Base-by-base conservation (phyloP, 495 filamentous ascomycete genomes). In the Neurospora intermedia region DNA sequence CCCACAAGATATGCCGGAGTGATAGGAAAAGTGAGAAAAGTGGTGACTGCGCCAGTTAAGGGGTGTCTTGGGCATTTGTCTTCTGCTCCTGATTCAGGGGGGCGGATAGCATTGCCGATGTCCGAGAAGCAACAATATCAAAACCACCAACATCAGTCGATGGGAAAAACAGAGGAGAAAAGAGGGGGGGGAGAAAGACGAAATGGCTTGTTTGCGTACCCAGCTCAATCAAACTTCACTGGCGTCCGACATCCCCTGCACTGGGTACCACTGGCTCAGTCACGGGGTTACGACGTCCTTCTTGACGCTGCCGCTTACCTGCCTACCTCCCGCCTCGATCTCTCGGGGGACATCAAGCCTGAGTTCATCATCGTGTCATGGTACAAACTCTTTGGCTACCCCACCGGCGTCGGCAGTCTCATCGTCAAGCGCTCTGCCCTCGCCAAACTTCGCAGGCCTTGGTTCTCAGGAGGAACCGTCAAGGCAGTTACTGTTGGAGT, bases 371-470 rank as follows among this genome's bases (percentile, higher is more conserved):
- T 82, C 10, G 69, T 89, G 20, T 87, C 85, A 69, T 89, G 88
- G 76, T 91, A 91, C 81, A 91, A 91, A 76, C 87, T 90, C 8
- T 91, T 91, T 74, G 89, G 89, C 3, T 88, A 88, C 71, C 89
- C 89, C 0, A 82, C 81, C 6, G 87, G 90, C 48, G 82, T 91
- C 5, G 89, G 89, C 27, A 88, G 85, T 23, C 75, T 91, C 6
- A 83, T 89, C 42, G 83, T 87, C 2, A 82, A 84, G 39, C 85
- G 83, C 42, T 75, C 78, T 1, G 81, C 85, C 3, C 77, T 84
- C 0, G 77, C 84, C 15, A 80, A 89, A 42, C 76, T 80, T 20
- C 72, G 79, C 7, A 81, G 88, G 13, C 83, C 80, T n/a, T 91
- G 87, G 81, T 91, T 91, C 78, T 83, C 84, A 6, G 89, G 89